Base-by-base conservation (phyloP, 1,284 basidiomycete genomes). In the Thelephora terrestris region DNA sequence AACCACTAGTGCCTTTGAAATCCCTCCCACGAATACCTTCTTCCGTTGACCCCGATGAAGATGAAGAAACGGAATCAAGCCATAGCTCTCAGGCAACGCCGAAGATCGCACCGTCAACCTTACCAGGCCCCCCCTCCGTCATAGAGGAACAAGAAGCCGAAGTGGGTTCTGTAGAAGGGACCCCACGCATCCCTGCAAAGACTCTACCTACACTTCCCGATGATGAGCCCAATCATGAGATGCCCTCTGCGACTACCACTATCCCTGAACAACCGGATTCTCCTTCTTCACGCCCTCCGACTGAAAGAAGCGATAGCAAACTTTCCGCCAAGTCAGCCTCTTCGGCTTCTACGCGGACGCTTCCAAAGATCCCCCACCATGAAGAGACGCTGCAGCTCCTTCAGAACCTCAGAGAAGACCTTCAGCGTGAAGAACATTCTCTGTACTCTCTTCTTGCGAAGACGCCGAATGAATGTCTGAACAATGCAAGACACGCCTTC, bases 401-500 rank as follows among this genome's bases (percentile, higher is more conserved):
- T 29, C 61, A 69, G 20, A 62, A 68, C 47, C 63, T 88, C 25
- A 71, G 78, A 1, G 69, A 72, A 47, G 68, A 73, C 1, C 80
- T 84, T 58, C 78, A 79, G 48, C 63, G 68, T 3, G 70, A 71
- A 2, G 81, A 85, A 60, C 77, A 79, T 50, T 63, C 64, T 2
- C 62, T 86, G 9, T 82, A 83, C 58, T 57, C 61, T 0, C 71
- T 77, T 50, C 66, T 85, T 1, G 62, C 69, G 1, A 61, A 64
- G 32, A 76, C 76, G 0, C 67, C 73, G 0, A 58, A 64, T 7
- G 57, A 62, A 0, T 64, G 63, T 17, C 58, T 88, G 49, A 88
- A 88, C 58, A 76, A 85, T 50, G 75, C 79, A 0, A 71, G 85
- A 3, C 61, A 78, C 24, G 64, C 72, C 17, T 85, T 87, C 58